Base-by-base conservation (phyloP, 345 rosid species). In the Gossypium sturtianum region DNA sequence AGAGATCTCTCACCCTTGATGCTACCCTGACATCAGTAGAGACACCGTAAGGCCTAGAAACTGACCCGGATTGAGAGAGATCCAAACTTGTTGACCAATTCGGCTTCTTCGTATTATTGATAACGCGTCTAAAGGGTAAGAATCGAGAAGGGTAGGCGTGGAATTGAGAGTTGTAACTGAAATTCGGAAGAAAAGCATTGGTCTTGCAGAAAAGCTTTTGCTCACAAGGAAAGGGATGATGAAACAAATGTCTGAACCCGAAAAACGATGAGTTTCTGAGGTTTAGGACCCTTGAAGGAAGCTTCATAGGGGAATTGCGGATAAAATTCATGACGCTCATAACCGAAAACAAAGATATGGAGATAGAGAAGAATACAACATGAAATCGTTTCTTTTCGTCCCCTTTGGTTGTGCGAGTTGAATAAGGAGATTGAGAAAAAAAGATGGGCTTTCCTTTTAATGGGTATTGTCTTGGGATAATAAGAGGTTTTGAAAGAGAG, bases 281-380 rank as follows among this genome's bases (percentile, higher is more conserved):
- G 45, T 66, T 45, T 10, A 80, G 51, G 54, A 86, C 60, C 71
- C 82, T 78, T 52, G 82, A 80, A 65, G 89, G 75, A 49, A 85
- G 66, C 63, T 81, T 89, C 86, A 74, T 77, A 69, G 89, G 49
- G 22, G 79, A 75, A 66, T 66, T 81, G 56, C 84, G 72, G 66
- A 88, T 4, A 45, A 87, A 66, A 74, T 60, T 15, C 15, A 87
- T 49, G 2, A 77, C 69, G 38, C 52, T 80, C 89, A 90, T 84
- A 58, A 74, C 74, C 61, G 59, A 57, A 17, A 54, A 51, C 53
- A 60, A 27, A 60, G 29, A 34, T 34, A 38, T 34, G 74, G 59
- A 19, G 10, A 25, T 2, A 47, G 11, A 45, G 54, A 47, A 11
- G 34, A 12, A 9, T 1, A 20, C 19, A 66, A n/a, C 71, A 66